A percentile compares a stretch with the other conserved stretches of the same genome.
Conservation (phyloP, 129 eudicot genomes). For the Mikania micrantha region DNA sequence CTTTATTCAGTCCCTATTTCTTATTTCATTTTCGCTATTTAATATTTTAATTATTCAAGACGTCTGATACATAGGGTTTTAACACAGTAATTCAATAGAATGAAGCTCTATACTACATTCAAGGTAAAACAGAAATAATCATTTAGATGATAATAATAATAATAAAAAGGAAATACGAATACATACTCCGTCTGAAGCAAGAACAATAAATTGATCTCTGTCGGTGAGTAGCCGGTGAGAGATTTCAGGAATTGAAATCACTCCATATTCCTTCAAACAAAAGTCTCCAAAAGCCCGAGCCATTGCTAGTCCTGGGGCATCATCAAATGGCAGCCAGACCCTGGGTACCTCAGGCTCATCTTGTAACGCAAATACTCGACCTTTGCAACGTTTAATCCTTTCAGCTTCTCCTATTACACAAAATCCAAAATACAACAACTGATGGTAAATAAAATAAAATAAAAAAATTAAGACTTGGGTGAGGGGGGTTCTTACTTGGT, state of each 20-base stretch:
- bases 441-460: neutral
- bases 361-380: conserved; percentile 96
- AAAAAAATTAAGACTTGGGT: neutral
- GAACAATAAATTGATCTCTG: conserved; percentile 76
- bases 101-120: neutral
- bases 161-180: neutral
- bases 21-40: too few species aligned
- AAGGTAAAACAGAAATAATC: neutral
- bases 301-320: conserved; percentile 99
- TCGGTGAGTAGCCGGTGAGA: conserved; percentile 75
- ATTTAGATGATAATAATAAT: neutral
- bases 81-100: neutral
- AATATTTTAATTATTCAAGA: too few species aligned
- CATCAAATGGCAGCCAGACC: conserved; percentile 97
- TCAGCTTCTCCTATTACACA: conserved; percentile 71
- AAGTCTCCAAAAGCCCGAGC: conserved; percentile 99
- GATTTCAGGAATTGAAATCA: conserved; percentile 89
- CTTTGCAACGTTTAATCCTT: conserved; percentile 83
- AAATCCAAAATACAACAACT: neutral
- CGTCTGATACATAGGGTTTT: too few species aligned
- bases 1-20: too few species aligned
- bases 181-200: conserved; percentile 97
- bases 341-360: conserved; percentile 98
- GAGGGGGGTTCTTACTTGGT: conserved; percentile 44
- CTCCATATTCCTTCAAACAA: conserved; percentile 92